Conservation (phyloP, 805 yeast species). For the Suhomyces sp. region DNA sequence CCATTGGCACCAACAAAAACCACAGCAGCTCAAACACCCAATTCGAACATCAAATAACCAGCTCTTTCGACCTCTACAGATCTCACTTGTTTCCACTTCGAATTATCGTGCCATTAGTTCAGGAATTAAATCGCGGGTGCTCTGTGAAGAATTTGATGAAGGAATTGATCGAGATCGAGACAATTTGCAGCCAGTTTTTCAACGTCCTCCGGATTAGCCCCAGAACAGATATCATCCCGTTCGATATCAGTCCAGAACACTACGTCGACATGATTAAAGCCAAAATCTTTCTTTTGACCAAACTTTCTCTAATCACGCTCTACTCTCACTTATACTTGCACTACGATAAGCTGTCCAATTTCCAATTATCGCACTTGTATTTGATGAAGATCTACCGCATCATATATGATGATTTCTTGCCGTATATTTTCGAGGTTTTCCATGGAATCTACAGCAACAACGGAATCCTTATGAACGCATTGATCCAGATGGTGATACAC, state of each 20-base stretch:
- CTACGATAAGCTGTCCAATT: slow-evolving; percentile 9
- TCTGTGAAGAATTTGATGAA: slow-evolving; percentile 12
- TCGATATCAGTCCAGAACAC: slow-evolving; percentile 1
- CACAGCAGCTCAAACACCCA: slow-evolving; percentile 12
- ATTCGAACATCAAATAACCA: slow-evolving; percentile 11
- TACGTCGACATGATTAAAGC: slow-evolving; percentile 7
- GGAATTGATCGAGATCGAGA: slow-evolving; percentile 9
- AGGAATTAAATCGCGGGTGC: slow-evolving; percentile 14
- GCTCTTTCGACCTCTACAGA: slow-evolving; percentile 6
- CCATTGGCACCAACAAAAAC: slow-evolving; percentile 12
- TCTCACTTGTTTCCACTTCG: slow-evolving; percentile 9
- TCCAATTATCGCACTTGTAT: slow-evolving; percentile 7
- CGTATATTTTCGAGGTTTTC: slow-evolving; percentile 11
- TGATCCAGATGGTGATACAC: slow-evolving; percentile 9
- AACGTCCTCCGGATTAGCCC: slow-evolving; percentile 5
- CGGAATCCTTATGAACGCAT: slow-evolving; percentile 9
- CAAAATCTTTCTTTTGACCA: slow-evolving; percentile 11
- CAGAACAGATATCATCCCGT: slow-evolving; percentile 2
- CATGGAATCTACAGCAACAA: slow-evolving; percentile 9
- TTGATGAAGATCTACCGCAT: slow-evolving; percentile 8
- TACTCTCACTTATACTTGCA: slow-evolving; percentile 12
- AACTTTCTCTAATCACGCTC: slow-evolving; percentile 10
- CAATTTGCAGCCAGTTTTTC: slow-evolving; percentile 3
- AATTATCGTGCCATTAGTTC: slow-evolving; percentile 10
- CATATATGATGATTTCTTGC: slow-evolving; percentile 9